Percentiles rank a stretch among this genome's conserved stretches.
Evolutionary conservation across 768 basidiomycete genomes (phyloP).

Genomic region (Lactarius psammicola): DNA sequence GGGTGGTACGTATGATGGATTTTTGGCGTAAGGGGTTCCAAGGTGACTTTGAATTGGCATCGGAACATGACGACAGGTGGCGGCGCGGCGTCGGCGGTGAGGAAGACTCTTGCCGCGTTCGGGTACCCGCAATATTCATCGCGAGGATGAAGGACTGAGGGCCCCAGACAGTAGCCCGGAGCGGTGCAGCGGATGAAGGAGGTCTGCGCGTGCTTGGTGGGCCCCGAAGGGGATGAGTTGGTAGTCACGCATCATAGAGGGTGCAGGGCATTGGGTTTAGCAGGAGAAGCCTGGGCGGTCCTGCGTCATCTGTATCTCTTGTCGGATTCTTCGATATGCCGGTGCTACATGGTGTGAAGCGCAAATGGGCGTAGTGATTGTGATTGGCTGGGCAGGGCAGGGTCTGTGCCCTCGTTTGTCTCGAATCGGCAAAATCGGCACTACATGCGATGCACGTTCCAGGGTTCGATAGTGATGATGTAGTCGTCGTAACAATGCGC

Average conservation of each 20-base stretch:
- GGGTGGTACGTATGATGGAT: slow-evolving; percentile 49
- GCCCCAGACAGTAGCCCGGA: slow-evolving; percentile 52
- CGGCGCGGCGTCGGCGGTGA: slow-evolving; percentile 39
- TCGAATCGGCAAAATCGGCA: not conserved
- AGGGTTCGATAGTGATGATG: not conserved
- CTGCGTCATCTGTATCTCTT: slow-evolving; percentile 40
- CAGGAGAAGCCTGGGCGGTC: slow-evolving; percentile 52
- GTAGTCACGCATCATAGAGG: slow-evolving; percentile 53
- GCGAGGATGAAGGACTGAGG: slow-evolving; percentile 61
- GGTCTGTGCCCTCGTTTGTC: not conserved
- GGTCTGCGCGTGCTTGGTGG: slow-evolving; percentile 36
- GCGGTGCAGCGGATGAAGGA: slow-evolving; percentile 43
- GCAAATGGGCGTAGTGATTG: not conserved
- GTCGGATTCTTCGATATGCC: slow-evolving; percentile 39
- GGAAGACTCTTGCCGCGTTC: slow-evolving; percentile 41
- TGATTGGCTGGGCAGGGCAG: not conserved
- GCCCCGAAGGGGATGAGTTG: slow-evolving; percentile 39
- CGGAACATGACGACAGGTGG: slow-evolving; percentile 36
- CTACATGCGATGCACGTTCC: not conserved
- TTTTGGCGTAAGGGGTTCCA: slow-evolving; percentile 55
- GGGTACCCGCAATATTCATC: slow-evolving; percentile 57
- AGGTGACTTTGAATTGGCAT: slow-evolving; percentile 61
- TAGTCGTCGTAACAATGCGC: not conserved
- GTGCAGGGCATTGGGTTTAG: slow-evolving; percentile 64
- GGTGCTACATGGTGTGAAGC: not conserved